Base-by-base conservation (phyloP, 2,329 filamentous ascomycete genomes). In the Stenocarpella maydis region DNA sequence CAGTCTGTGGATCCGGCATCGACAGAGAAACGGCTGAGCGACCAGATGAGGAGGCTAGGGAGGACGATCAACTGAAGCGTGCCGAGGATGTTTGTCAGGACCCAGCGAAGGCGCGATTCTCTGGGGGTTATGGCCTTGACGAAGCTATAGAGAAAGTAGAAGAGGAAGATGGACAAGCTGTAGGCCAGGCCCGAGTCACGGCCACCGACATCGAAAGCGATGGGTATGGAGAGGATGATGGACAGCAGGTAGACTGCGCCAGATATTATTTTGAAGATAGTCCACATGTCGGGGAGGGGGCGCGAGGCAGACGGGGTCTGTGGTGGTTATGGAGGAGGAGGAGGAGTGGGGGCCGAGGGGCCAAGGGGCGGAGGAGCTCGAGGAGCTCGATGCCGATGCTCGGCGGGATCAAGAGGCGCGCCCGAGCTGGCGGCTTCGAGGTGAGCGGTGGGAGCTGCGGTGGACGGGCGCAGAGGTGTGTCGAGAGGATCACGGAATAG, bases 131-230 rank as follows among this genome's bases (percentile, higher is more conserved):
- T 86, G 71, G 98, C 86, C 77, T 92, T 93, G 73, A 96, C 84
- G 72, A 89, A 83, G 68, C 94, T 97, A 82, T 96, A 94, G 79
- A 93, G 82, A 79, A 97, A 91, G 84, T 98, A 98, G 85, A 97
- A 98, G 76, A 88, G 86, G 75, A 95, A 95, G 67, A 98, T 88
- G 58, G 92, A 90, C 66, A 98, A 88, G 78, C 94, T 98, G 84
- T 97, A 98, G 72, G 94, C 95, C 77, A 99, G 87, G 70, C 96
- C 96, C 78, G 94, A 97, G 76, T 96, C 95, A 77, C 94, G 91
- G 72, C 96, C 96, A 79, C 96, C 96, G 77, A 98, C 95, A 88
- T 99, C 96, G 84, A 98, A 98, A 77, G 95, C 93, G 78, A 99
- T 91, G 72, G 96, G 96, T 79, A 99, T 96, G 72, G 94, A 97